Evolutionary conservation across 2,329 filamentous ascomycete genomes (phyloP), one percentile per base, ranked within the genome.

Genomic region (Fusarium temperatum): DNA sequence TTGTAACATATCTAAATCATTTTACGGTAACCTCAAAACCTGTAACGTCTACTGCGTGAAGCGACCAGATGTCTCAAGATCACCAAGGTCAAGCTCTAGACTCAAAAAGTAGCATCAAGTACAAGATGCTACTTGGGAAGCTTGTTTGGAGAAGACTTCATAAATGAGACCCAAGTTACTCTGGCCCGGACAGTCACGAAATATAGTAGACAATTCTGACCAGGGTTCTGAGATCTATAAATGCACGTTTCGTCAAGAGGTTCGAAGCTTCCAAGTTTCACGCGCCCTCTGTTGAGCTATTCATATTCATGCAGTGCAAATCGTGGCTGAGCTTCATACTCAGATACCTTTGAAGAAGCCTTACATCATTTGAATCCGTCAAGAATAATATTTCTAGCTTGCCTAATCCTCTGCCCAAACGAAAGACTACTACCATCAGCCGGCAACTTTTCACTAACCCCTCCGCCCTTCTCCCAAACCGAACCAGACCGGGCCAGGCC

Each of bases 391-490:
- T 17, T 18, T 6, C 36, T 20, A 26, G 59, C 26, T 59, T 58
- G 24, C 39, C 38, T 30, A 24, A 45, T 42, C 39, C 39, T 53
- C 28, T 35, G n/a, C 44, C 59, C 32, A 41, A 59, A 68, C 58
- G 39, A 53, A n/a, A 48, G 42, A 39, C 50, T 42, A n/a, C 50
- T 42, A 24, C 41, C 67, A 57, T 63, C 55, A 66, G 66, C 64
- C 63, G 26, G 50, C 63, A n/a, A 28, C 41, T 59, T 38, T 24
- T 48, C 39, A 53, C 32, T 35, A 50, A 38, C 59, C 59, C 68
- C 56, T 69, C 67, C 58, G 64, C 71, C 63, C 55, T 74, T 74
- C 71, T 68, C 63, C 71, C 61, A 57, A 60, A 26, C 70, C 63
- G 61, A 67, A 42, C 67, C 70, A 53, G 32, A 35, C 32, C 30